These are phyloP conservation scores for Globisporangium recalcitrans DNA, from an alignment of 352 stramenopile species.

Conservation along the genomic window DNA sequence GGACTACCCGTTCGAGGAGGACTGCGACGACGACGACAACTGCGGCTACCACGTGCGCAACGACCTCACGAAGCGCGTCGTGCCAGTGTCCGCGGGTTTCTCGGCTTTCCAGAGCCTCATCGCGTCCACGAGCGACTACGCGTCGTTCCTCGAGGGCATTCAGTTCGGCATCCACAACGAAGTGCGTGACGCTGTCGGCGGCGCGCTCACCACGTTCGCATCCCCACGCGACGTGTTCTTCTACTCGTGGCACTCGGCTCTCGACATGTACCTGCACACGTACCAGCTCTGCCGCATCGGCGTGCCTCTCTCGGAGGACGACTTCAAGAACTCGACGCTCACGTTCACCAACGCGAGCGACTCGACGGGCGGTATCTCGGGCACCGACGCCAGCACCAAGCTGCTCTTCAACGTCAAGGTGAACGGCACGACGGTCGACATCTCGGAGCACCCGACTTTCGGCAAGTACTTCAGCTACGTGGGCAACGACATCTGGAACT, in stretches of 20 bases:
- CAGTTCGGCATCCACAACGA: slow-evolving; percentile 66
- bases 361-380: slow-evolving; percentile 38
- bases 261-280: slow-evolving; percentile 68
- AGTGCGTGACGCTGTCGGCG: slow-evolving; percentile 49
- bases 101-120: slow-evolving; percentile 45
- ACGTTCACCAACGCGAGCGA: slow-evolving; percentile 39
- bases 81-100: slow-evolving; percentile 53
- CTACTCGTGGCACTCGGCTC: slow-evolving; percentile 59
- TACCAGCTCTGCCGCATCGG: slow-evolving; percentile 65
- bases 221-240: slow-evolving; percentile 55
- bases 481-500: slow-evolving; percentile 53
- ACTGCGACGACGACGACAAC: slow-evolving; percentile 39
- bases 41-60: slow-evolving; percentile 39
- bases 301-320: slow-evolving; percentile 35
- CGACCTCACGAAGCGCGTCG: slow-evolving; percentile 28
- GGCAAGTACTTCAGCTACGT: slow-evolving; percentile 58
- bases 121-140: slow-evolving; percentile 46
- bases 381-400: slow-evolving; percentile 27
- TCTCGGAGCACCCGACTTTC: slow-evolving; percentile 50
- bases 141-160: slow-evolving; percentile 46
- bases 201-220: slow-evolving; percentile 42
- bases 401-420: slow-evolving; percentile 40
- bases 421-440: slow-evolving; percentile 43
- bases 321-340: slow-evolving; percentile 40
- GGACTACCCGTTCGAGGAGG: slow-evolving; percentile 26